Evolutionary conservation across 441 rosid species (phyloP).

Genomic region (Adansonia gregorii): DNA sequence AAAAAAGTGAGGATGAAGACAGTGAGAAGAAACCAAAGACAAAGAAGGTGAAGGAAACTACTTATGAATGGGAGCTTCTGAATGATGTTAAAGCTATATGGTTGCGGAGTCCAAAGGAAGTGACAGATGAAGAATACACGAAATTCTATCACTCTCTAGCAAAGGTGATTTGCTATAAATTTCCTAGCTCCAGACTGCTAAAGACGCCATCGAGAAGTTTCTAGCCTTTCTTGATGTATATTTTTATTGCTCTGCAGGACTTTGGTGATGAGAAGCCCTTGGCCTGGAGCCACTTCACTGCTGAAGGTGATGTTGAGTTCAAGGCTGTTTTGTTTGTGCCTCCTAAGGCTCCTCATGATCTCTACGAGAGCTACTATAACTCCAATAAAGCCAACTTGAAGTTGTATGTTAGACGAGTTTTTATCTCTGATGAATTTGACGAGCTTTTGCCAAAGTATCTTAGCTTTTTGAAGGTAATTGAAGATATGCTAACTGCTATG

Average conservation of each 20-base stretch:
- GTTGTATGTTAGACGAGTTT: constrained; percentile 89
- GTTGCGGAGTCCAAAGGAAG: constrained; percentile 90
- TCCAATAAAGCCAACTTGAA: constrained; percentile 79
- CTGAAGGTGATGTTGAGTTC: constrained; percentile 98
- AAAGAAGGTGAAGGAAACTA: background rate
- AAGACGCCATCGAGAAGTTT: background rate
- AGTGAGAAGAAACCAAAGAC: background rate
- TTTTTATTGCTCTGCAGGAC: constrained; percentile 56
- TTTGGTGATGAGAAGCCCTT: constrained; percentile 82
- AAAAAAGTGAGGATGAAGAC: background rate
- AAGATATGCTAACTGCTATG: background rate
- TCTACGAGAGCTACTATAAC: constrained; percentile 89
- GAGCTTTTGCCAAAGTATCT: constrained; percentile 91
- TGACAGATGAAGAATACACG: constrained; percentile 85
- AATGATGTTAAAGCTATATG: constrained; percentile 97
- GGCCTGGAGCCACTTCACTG: constrained; percentile 88
- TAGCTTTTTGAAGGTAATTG: constrained; percentile 76
- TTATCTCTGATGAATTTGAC: constrained; percentile 93
- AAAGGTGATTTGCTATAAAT: constrained; percentile 54
- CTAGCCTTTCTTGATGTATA: constrained; percentile 21
- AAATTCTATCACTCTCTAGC: constrained; percentile 84
- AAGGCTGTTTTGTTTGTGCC: constrained; percentile 92
- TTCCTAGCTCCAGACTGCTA: background rate
- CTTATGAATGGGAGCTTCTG: constrained; percentile 40
- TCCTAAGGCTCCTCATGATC: constrained; percentile 90